These are phyloP conservation scores for Achaetomiella virescens DNA, from an alignment of 495 filamentous ascomycete genomes.

Conservation along the genomic window DNA sequence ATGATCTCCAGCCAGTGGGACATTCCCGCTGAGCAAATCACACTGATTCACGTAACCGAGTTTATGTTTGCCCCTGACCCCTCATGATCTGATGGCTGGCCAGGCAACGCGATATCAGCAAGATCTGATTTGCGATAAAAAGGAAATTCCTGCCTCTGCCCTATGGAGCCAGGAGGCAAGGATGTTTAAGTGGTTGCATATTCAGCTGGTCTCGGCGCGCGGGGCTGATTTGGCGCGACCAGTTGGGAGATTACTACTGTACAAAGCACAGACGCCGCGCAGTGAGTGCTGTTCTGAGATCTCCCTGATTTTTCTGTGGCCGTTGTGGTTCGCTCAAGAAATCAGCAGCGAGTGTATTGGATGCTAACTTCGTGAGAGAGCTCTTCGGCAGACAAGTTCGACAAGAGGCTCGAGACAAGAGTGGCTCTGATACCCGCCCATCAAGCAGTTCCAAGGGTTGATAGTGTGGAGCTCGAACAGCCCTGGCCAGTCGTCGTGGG, in stretches of 20 bases:
- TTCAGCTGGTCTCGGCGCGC: slow-evolving; percentile 10
- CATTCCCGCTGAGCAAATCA: not conserved
- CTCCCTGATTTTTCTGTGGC: not conserved
- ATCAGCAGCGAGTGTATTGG: not conserved
- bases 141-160: slow-evolving; percentile 7
- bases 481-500: slow-evolving; percentile 12
- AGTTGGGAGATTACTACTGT: no score
- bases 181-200: slow-evolving; percentile 27
- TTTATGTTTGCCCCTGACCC: not conserved
- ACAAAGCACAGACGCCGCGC: no score
- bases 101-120: not conserved
- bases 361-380: not conserved
- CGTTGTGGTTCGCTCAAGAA: not conserved
- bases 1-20: not conserved
- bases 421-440: not conserved
- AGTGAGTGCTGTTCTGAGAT: not conserved
- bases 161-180: slow-evolving; percentile 13
- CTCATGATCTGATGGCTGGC: not conserved
- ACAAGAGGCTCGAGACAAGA: not conserved
- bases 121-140: slow-evolving; percentile 4
- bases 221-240: not conserved
- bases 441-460: not conserved
- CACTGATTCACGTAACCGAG: not conserved
- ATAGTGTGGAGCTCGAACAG: not conserved
- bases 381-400: not conserved